Evolutionary conservation across 805 yeast genomes (phyloP).

Genomic region (Debaryomyces tyrocola): DNA sequence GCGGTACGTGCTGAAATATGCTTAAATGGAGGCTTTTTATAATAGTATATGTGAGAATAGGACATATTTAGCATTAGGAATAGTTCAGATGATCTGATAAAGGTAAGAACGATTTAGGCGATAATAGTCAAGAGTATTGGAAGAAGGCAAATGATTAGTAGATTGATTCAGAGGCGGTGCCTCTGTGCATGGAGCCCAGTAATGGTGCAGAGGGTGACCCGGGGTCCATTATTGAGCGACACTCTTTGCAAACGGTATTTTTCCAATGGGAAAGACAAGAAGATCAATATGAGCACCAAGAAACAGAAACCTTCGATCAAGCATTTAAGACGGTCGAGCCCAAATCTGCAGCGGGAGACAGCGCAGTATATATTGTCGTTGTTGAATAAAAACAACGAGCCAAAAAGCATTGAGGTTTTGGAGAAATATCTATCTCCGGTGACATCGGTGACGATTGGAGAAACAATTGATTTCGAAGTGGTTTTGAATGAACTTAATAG

Average conservation of each 20-base stretch:
- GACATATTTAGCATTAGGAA: no score
- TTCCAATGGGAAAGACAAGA: neutral
- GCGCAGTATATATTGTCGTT: conserved; percentile 23
- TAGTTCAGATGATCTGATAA: no score
- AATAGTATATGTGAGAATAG: no score
- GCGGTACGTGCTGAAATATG: no score
- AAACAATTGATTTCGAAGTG: conserved; percentile 58
- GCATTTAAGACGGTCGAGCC: conserved; percentile 24
- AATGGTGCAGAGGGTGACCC: neutral
- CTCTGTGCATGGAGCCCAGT: neutral
- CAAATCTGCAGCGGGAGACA: conserved; percentile 21
- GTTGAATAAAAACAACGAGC: conserved; percentile 18
- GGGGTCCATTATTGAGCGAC: neutral
- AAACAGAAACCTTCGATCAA: conserved; percentile 28
- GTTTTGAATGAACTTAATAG: conserved; percentile 35
- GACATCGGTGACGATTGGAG: conserved; percentile 72
- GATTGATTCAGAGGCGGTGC: neutral
- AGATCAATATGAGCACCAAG: conserved; percentile 7
- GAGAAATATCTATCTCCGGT: conserved; percentile 45
- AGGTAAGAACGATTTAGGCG: no score
- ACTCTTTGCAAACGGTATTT: neutral
- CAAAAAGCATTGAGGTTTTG: conserved; percentile 19
- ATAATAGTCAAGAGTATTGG: no score
- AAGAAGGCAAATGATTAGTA: neutral
- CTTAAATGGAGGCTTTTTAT: no score